Conservation (phyloP, 2,329 filamentous ascomycete genomes). For the Didymella glomerata region DNA sequence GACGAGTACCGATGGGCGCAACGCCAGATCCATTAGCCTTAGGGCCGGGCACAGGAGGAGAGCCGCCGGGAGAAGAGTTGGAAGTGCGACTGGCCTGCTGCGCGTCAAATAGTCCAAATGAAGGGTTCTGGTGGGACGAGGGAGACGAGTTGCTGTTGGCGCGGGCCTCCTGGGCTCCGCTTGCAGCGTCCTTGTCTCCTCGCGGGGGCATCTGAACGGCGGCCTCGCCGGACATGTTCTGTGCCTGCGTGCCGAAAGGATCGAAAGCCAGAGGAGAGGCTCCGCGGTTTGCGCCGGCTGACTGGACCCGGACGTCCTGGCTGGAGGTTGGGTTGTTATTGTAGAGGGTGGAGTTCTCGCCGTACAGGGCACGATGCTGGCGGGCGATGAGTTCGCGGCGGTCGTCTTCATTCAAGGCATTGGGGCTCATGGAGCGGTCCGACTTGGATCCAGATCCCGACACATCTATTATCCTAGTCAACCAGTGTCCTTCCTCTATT, state of each 20-base stretch:
- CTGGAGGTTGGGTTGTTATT: constrained; percentile 72
- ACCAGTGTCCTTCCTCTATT: constrained; percentile 55
- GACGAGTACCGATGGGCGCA: constrained; percentile 92
- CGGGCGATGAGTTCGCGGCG: constrained; percentile 95
- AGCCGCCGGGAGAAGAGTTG: constrained; percentile 84
- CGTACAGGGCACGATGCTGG: constrained; percentile 93
- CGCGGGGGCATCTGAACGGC: constrained; percentile 62
- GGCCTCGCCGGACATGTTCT: constrained; percentile 60
- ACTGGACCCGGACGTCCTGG: constrained; percentile 68
- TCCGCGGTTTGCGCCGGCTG: constrained; percentile 70
- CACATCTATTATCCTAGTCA: constrained; percentile 71
- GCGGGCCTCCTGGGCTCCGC: constrained; percentile 68
- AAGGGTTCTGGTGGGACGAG: constrained; percentile 67
- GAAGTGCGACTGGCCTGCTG: constrained; percentile 81
- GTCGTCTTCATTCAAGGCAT: constrained; percentile 91
- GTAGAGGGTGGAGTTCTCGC: constrained; percentile 73
- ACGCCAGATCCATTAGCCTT: constrained; percentile 71
- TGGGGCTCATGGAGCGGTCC: constrained; percentile 84
- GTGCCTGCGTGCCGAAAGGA: constrained; percentile 64
- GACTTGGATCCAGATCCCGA: constrained; percentile 78
- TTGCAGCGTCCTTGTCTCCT: constrained; percentile 55
- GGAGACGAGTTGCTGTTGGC: constrained; percentile 88
- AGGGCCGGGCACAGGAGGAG: constrained; percentile 74
- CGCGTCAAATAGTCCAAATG: constrained; percentile 59
- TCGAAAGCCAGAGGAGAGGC: constrained; percentile 84